phyloP scores from a whole-genome alignment of 345 rosid genomes.

The Eucalyptus tenuipes region DNA sequence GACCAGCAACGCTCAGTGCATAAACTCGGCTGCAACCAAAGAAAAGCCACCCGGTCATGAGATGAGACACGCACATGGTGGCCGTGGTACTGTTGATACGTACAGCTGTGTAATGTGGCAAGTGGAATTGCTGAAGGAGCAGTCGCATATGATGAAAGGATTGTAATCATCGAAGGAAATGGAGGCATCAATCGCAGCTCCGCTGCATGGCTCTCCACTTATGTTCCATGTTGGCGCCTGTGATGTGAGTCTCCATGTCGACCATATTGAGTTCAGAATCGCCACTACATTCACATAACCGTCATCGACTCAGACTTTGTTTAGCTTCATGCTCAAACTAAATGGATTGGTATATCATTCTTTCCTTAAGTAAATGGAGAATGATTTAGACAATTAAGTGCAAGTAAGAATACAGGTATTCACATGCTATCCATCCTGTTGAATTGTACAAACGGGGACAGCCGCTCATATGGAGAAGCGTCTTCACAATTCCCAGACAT shows the following conservation, averaged over 20 bases:
- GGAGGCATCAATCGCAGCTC: constrained; percentile 21
- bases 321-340: background rate
- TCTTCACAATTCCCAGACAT: background rate
- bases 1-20: constrained; percentile 14
- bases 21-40: constrained; percentile 16
- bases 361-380: background rate
- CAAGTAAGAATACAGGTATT: background rate
- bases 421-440: background rate
- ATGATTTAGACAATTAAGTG: background rate
- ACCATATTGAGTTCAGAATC: constrained; percentile 33
- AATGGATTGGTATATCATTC: background rate
- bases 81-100: background rate
- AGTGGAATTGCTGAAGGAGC: constrained; percentile 10
- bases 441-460: background rate
- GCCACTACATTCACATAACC: constrained; percentile 5
- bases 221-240: constrained; percentile 23
- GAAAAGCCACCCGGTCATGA: no score
- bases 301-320: background rate
- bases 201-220: constrained; percentile 51
- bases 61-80: background rate
- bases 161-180: constrained; percentile 12
- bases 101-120: constrained; percentile 32
- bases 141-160: constrained; percentile 56
- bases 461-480: background rate
- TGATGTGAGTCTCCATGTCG: constrained; percentile 27